These are phyloP conservation scores for Phaeosphaeria sp. DNA, from an alignment of 2,329 filamentous ascomycete genomes.

Conservation along the genomic window DNA sequence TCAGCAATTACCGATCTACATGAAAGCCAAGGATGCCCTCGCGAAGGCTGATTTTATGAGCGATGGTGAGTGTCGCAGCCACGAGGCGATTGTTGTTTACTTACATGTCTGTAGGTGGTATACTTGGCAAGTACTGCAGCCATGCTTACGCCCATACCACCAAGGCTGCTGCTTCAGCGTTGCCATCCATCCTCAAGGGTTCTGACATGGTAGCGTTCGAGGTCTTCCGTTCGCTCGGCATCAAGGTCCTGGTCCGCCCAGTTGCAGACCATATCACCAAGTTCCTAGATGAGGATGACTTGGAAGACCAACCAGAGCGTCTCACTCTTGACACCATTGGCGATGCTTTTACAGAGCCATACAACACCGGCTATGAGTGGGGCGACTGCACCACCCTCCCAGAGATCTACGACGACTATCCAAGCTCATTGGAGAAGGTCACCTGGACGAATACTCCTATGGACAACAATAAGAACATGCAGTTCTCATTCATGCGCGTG, in stretches of 20 bases:
- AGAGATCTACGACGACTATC: neutral
- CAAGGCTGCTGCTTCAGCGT: slow-evolving; percentile 12
- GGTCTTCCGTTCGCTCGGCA: slow-evolving; percentile 41
- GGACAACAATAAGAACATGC: neutral
- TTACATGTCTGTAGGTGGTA: slow-evolving; percentile 45
- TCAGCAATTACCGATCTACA: slow-evolving; percentile 46
- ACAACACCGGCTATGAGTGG: neutral
- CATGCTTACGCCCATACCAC: slow-evolving; percentile 58
- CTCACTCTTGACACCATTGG: neutral
- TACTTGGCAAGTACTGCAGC: slow-evolving; percentile 55
- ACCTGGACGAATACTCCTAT: slow-evolving; percentile 8
- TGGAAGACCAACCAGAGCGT: neutral
- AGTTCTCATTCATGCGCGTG: slow-evolving; percentile 8
- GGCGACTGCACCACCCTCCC: neutral
- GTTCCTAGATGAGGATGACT: neutral
- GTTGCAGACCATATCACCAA: neutral
- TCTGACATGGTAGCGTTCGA: slow-evolving; percentile 54
- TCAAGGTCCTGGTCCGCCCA: slow-evolving; percentile 22
- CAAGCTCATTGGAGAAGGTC: neutral
- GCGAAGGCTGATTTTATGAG: slow-evolving; percentile 45
- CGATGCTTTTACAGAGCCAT: neutral
- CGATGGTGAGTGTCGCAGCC: slow-evolving; percentile 32
- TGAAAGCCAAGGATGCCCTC: slow-evolving; percentile 41
- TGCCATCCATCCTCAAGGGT: slow-evolving; percentile 55
- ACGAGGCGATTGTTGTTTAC: slow-evolving; percentile 1